phyloP scores from a whole-genome alignment of 2,329 filamentous ascomycete genomes.

The Exophiala oligosperma region DNA sequence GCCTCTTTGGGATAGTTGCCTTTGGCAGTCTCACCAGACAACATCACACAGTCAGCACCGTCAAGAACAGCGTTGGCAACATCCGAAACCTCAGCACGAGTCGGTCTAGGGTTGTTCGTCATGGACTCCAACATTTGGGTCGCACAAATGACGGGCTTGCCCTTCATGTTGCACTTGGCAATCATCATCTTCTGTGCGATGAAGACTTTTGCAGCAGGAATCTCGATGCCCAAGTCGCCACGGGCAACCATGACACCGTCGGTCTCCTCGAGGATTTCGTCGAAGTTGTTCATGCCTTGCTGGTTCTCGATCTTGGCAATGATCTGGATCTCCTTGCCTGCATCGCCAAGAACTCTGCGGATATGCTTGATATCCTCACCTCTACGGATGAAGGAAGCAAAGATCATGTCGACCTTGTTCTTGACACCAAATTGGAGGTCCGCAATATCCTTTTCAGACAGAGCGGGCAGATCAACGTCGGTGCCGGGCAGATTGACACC shows the following conservation, averaged over 20 bases:
- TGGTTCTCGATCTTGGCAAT: slow-evolving; percentile 99
- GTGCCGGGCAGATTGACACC: slow-evolving; percentile 99
- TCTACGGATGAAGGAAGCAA: slow-evolving; percentile 95
- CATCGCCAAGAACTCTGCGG: slow-evolving; percentile 83
- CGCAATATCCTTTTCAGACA: slow-evolving; percentile 96
- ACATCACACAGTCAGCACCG: slow-evolving; percentile 98
- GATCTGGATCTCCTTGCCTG: slow-evolving; percentile 96
- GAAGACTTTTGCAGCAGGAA: slow-evolving; percentile 97
- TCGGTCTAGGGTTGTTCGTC: slow-evolving; percentile 99
- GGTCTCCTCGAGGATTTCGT: slow-evolving; percentile 91
- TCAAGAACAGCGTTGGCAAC: slow-evolving; percentile 98
- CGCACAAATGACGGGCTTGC: slow-evolving; percentile 98
- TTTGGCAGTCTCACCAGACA: slow-evolving; percentile 99
- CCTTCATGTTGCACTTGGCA: slow-evolving; percentile 98
- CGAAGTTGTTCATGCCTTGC: slow-evolving; percentile 99
- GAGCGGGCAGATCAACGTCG: slow-evolving; percentile 93
- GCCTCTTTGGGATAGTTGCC: slow-evolving; percentile 90
- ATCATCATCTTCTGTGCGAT: slow-evolving; percentile 99
- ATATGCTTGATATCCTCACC: slow-evolving; percentile 92
- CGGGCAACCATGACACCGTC: slow-evolving; percentile 99
- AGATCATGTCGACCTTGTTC: slow-evolving; percentile 99
- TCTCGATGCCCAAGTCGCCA: slow-evolving; percentile 98
- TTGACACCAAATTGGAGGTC: slow-evolving; percentile 95
- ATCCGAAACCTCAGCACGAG: slow-evolving; percentile 96
- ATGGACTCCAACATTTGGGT: slow-evolving; percentile 99